phyloP scores from a whole-genome alignment of 2,329 filamentous ascomycete species.

The Aspergillus aculeatinus region DNA sequence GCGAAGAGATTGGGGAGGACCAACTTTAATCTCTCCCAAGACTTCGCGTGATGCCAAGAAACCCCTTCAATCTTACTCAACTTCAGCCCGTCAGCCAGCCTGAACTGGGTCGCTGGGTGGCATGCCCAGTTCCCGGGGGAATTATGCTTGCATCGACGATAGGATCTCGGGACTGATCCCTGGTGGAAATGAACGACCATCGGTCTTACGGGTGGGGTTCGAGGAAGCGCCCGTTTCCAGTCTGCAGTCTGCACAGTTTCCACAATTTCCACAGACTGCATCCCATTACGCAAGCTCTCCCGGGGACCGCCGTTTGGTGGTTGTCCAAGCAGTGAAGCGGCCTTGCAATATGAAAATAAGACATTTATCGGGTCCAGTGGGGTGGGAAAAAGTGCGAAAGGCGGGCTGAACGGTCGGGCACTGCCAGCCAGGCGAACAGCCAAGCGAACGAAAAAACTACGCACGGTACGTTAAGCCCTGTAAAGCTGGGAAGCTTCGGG shows the following conservation, averaged over 20 bases:
- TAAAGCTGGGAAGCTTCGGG: neutral
- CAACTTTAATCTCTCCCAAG: conserved; percentile 21
- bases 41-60: conserved; percentile 19
- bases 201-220: neutral
- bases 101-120: neutral
- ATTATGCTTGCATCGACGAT: neutral
- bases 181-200: conserved; percentile 1
- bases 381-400: neutral
- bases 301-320: conserved; percentile 3
- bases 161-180: neutral
- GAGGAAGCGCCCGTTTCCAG: conserved; percentile 1
- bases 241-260: neutral
- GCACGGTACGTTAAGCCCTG: neutral
- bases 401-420: neutral
- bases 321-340: neutral
- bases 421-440: neutral
- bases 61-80: conserved; percentile 16
- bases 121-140: neutral
- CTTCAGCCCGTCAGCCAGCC: neutral
- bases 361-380: conserved; percentile 5
- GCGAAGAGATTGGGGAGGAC: conserved; percentile 17
- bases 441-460: neutral
- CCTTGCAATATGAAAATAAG: neutral
- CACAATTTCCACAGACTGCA: neutral
- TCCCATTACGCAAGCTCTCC: conserved; percentile 9